Conservation (phyloP, 306 rosid species). For the Inga laurina region DNA sequence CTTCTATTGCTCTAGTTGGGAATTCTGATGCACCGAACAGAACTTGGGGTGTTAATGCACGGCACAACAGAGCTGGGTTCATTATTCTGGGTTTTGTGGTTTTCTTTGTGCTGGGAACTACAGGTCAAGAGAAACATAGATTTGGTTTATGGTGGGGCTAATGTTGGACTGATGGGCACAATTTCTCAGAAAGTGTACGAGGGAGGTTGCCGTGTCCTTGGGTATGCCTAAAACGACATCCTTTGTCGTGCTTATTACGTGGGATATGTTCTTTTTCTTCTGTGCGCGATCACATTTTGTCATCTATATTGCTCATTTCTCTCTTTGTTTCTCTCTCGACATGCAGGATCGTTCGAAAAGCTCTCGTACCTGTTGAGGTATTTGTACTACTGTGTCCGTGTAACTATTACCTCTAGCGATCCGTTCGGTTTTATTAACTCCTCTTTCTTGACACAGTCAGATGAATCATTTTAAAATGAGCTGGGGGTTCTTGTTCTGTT, state of each 20-base stretch:
- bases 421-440: not conserved
- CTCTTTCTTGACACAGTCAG: not conserved
- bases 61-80: not conserved
- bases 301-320: not conserved
- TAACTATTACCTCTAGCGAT: conserved; percentile 13
- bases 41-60: conserved; percentile 19
- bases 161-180: conserved; percentile 84
- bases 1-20: conserved; percentile 19
- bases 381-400: conserved; percentile 21
- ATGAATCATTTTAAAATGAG: conserved; percentile 1
- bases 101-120: conserved; percentile 28
- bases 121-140: conserved; percentile 81
- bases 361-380: conserved; percentile 89
- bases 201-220: conserved; percentile 88
- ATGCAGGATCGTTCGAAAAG: conserved; percentile 84
- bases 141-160: conserved; percentile 90
- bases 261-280: not conserved
- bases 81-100: conserved; percentile 23
- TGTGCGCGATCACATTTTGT: conserved; percentile 22
- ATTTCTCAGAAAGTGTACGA: conserved; percentile 72
- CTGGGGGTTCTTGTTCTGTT: too few relatives aligned
- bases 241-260: not conserved
- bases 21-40: not conserved
- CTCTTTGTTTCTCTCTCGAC: not conserved
- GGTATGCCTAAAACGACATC: conserved; percentile 48